Evolutionary conservation across 208 protist genomes (phyloP).

Genomic region (Leptomonas seymouri): DNA sequence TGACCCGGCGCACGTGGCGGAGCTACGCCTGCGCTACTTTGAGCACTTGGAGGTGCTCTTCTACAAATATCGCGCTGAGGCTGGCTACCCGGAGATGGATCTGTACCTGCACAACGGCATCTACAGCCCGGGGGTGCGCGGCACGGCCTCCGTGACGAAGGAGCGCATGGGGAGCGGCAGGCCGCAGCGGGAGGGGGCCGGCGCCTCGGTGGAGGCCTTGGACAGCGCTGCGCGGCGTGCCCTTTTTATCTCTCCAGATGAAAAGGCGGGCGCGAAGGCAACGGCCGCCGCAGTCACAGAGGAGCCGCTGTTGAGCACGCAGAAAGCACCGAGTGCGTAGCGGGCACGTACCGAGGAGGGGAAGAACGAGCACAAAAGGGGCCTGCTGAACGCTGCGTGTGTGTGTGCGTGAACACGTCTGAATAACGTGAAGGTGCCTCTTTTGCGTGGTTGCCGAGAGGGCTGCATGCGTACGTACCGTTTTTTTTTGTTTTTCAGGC

Average conservation of each 20-base stretch:
- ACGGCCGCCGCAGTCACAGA: not conserved
- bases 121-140: constrained; percentile 54
- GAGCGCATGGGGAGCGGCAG: constrained; percentile 9
- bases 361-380: too few species aligned
- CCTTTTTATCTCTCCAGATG: constrained; percentile 10
- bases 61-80: constrained; percentile 67
- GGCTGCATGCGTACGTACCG: too few species aligned
- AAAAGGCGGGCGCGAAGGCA: not conserved
- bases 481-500: too few species aligned
- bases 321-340: not conserved
- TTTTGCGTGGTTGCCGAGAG: too few species aligned
- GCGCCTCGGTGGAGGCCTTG: constrained; percentile 14
- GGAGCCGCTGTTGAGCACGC: not conserved
- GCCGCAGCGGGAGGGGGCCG: not conserved
- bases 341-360: too few species aligned
- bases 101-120: constrained; percentile 82
- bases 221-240: constrained; percentile 18
- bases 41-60: constrained; percentile 60
- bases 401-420: too few species aligned
- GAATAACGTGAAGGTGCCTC: too few species aligned
- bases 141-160: constrained; percentile 18
- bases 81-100: constrained; percentile 81
- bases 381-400: too few species aligned
- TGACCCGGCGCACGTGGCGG: constrained; percentile 61
- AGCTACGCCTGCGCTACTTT: constrained; percentile 68